Evolutionary conservation across 2,329 filamentous ascomycete species (phyloP).

Genomic region (Aspergillus calidoustus): DNA sequence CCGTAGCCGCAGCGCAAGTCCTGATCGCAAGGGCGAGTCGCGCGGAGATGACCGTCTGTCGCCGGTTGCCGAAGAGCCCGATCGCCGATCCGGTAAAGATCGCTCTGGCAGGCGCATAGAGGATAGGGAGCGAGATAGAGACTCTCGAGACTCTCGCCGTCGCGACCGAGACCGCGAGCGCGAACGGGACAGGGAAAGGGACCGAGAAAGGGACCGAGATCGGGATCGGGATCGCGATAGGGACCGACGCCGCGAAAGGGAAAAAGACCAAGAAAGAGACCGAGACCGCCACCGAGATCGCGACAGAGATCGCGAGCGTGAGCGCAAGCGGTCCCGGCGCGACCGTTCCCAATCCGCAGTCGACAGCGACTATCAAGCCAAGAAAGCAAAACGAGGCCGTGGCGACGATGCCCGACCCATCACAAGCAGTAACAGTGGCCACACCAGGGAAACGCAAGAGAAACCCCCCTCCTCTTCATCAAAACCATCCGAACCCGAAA

Average conservation of each 20-base stretch:
- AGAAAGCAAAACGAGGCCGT: conserved; percentile 42
- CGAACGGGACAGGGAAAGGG: conserved; percentile 42
- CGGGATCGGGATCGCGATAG: conserved; percentile 44
- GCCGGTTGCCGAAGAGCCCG: conserved; percentile 29
- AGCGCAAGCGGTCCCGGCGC: conserved; percentile 45
- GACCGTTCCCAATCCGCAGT: conserved; percentile 43
- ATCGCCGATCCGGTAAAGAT: conserved; percentile 37
- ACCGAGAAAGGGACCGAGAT: conserved; percentile 31
- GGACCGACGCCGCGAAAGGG: conserved; percentile 55
- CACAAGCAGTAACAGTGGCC: conserved; percentile 27
- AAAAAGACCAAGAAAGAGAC: conserved; percentile 45
- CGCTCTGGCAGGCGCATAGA: conserved; percentile 36
- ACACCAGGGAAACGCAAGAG: conserved; percentile 23
- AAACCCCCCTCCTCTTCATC: conserved; percentile 15
- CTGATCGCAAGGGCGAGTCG: conserved; percentile 36
- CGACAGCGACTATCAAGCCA: conserved; percentile 38
- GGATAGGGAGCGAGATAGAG: conserved; percentile 20
- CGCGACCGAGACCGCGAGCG: conserved; percentile 30
- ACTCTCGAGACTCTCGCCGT: conserved; percentile 1
- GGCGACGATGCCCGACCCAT: conserved; percentile 30
- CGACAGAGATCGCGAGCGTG: conserved; percentile 27
- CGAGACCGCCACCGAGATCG: conserved; percentile 25
- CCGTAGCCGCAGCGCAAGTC: conserved; percentile 18
- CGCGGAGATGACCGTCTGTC: conserved; percentile 46
- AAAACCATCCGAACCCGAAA: conserved; percentile 35